Evolutionary conservation across 75 land plant species (phyloP), one percentile per base, ranked within the genome.

Genomic region (Pseudotsuga menziesii): DNA sequence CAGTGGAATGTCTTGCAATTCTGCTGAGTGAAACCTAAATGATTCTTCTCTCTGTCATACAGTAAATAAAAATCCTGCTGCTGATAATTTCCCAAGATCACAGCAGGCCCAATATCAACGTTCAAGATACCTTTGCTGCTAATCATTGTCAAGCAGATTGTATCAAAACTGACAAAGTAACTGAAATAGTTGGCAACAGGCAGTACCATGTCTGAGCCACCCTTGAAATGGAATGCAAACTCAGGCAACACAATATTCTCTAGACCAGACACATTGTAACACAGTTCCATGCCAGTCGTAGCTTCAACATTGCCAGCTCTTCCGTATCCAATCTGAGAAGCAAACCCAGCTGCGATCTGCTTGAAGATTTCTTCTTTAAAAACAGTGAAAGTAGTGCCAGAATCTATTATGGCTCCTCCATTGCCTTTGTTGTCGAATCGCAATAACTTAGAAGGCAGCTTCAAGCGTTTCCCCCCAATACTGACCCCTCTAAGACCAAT

Each of bases 341-440:
- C 81, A 32, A 88, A 76, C 36, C 77, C 88, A 0, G 14, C 27
- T 5, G 77, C 73, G 4, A 90, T 60, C 17, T 29, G 73, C 19
- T 82, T 70, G 61, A 82, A 78, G 3, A 83, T 36, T 4, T 29
- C 57, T 2, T 76, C 35, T 2, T 44, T 62, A 75, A 88, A 77
- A 79, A 61, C 77, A 3, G 92, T 88, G 61, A 90, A 85, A 2
- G 88, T 88, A 4, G 92, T 82, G 39, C 92, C 94, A 13, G 94
- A 89, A 72, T 92, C 94, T 16, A 92, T 69, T 41, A 92, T 90
- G 19, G 84, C 58, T 56, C 94, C 94, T 27, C 92, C 90, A 35
- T 75, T 58, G 6, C 91, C 93, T 17, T 69, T 44, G 4, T 71
- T 11, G 12, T 67, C 80, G 8, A 83, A 77, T 3, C 27, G 1